Evolutionary conservation across 2,329 filamentous ascomycete genomes (phyloP).

Genomic region (Calonectria ilicicola): DNA sequence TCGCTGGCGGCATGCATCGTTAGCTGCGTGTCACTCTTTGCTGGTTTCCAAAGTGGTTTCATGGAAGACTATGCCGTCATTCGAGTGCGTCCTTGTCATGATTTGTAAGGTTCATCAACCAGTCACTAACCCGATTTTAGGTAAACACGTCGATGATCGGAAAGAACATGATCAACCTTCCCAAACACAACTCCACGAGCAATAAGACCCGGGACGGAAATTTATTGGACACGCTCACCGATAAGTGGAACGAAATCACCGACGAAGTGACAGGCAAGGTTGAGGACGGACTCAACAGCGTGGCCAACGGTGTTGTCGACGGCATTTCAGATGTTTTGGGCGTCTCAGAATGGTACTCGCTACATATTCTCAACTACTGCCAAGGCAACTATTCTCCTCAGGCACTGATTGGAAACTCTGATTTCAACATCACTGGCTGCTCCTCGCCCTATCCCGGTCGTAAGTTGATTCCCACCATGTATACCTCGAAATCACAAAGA

Average conservation of each 20-base stretch:
- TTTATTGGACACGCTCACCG: background rate
- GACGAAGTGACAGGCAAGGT: background rate
- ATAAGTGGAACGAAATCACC: conserved; percentile 4
- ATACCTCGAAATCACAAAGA: background rate
- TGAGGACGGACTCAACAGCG: background rate
- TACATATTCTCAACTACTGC: conserved; percentile 6
- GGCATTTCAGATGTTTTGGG: background rate
- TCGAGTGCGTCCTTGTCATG: background rate
- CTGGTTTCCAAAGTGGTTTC: conserved; percentile 11
- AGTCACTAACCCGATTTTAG: background rate
- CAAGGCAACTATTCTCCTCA: background rate
- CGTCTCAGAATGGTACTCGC: background rate
- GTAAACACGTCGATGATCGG: conserved; percentile 1
- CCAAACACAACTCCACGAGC: background rate
- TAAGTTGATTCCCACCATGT: background rate
- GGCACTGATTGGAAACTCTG: background rate
- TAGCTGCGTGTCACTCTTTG: background rate
- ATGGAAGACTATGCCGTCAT: conserved; percentile 11
- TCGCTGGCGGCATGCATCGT: conserved; percentile 8
- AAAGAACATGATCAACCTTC: conserved; percentile 5
- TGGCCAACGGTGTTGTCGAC: background rate
- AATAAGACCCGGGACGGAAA: background rate
- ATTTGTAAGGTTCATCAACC: too few species aligned
- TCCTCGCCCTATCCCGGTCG: background rate
- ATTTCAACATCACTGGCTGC: conserved; percentile 1